Evolutionary conservation across 371 early-diverging fungal species (phyloP), one percentile per base, ranked within the genome.

Genomic region (Mycotypha africana): DNA sequence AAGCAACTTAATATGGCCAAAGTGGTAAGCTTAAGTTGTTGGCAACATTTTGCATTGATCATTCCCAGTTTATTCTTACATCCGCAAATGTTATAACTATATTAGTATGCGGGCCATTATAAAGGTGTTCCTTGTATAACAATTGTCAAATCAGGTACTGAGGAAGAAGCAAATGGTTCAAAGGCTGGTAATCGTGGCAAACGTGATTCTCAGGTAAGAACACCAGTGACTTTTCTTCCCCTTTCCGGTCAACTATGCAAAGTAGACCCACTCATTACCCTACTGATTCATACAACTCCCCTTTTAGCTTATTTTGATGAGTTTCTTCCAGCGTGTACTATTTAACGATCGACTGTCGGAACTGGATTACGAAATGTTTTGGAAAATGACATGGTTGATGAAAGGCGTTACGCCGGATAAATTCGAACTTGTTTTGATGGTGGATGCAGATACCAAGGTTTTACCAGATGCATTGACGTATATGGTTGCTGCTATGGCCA

Each of bases 171-270:
- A 9, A 55, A 57, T 15, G 62, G 50, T n/a, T 58, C 82, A n/a
- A 89, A 90, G 51, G 86, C 93, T 4, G 94, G 95, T 12, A 97
- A 99, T 61, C 81, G 99, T 49, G 99, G 99, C 49, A 99, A 98
- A 68, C 84, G 98, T 51, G 99, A 99, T 71, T 93, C 93, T 22
- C 98, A 97, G 67, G 83, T 98, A 56, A 56, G 19, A 17, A 21
- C 28, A 28, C 30, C n/a, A 12, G n/a, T n/a, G n/a, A n/a, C n/a
- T n/a, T n/a, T n/a, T n/a, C n/a, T n/a, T n/a, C n/a, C n/a, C n/a
- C n/a, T n/a, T n/a, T n/a, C n/a, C n/a, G n/a, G n/a, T n/a, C n/a
- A n/a, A n/a, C n/a, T n/a, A n/a, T n/a, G n/a, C n/a, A n/a, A n/a
- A n/a, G n/a, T n/a, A n/a, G n/a, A n/a, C n/a, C n/a, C n/a, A n/a